phyloP scores from a whole-genome alignment of 2,329 filamentous ascomycete species.

The Colletotrichum chrysophilum region DNA sequence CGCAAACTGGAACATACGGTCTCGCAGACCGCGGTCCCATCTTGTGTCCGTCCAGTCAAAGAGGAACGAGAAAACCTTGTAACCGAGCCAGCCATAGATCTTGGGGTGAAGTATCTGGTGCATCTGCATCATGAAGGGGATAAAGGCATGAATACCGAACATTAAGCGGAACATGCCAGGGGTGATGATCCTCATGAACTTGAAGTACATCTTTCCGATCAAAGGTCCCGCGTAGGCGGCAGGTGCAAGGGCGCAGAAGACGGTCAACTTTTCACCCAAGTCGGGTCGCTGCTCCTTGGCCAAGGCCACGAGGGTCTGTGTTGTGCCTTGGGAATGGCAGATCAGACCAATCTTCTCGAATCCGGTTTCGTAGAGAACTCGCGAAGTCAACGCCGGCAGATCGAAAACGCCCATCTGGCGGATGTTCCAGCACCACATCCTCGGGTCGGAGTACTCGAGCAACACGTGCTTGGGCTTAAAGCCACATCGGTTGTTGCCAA shows the following conservation, averaged over 20 bases:
- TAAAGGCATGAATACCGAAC: slow-evolving; percentile 93
- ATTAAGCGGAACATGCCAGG: slow-evolving; percentile 78
- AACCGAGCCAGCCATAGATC: slow-evolving; percentile 83
- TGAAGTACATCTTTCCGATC: slow-evolving; percentile 88
- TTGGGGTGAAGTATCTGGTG: slow-evolving; percentile 68
- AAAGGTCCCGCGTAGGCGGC: slow-evolving; percentile 89
- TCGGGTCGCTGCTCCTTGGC: slow-evolving; percentile 90
- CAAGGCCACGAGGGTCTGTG: slow-evolving; percentile 84
- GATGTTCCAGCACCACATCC: slow-evolving; percentile 98
- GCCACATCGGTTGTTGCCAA: slow-evolving; percentile 92
- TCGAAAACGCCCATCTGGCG: slow-evolving; percentile 92
- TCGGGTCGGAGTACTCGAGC: slow-evolving; percentile 76
- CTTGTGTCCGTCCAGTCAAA: slow-evolving; percentile 86
- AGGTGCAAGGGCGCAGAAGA: slow-evolving; percentile 90
- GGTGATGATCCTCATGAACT: slow-evolving; percentile 84
- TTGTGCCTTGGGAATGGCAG: slow-evolving; percentile 90
- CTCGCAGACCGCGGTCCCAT: slow-evolving; percentile 81
- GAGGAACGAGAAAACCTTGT: slow-evolving; percentile 86
- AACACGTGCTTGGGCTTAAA: slow-evolving; percentile 78
- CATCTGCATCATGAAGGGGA: slow-evolving; percentile 91
- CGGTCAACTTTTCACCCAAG: slow-evolving; percentile 79
- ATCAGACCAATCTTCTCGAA: slow-evolving; percentile 84
- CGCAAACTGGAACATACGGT: slow-evolving; percentile 90
- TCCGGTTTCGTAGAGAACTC: slow-evolving; percentile 81
- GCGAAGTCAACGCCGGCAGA: slow-evolving; percentile 78